Evolutionary conservation across 108 stramenopile genomes (phyloP).

Genomic region (Ochromonas danica): DNA sequence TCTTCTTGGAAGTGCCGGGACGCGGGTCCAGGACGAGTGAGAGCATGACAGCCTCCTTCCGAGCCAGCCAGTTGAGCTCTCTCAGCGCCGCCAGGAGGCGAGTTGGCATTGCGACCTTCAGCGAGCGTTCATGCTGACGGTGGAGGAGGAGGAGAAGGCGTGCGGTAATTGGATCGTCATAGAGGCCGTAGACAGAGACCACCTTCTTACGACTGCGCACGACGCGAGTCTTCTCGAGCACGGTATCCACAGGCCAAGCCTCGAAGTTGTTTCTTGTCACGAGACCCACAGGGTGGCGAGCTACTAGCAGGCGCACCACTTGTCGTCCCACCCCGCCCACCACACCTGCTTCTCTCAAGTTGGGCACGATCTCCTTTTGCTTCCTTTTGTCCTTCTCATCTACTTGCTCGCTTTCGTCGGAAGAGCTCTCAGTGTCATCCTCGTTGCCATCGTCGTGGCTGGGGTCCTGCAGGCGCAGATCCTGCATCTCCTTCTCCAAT

Average conservation of each 20-base stretch:
- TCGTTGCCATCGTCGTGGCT: conserved; percentile 1
- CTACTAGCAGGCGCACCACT: not conserved
- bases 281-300: not conserved
- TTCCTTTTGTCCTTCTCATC: too few species aligned
- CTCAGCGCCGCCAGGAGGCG: too few species aligned
- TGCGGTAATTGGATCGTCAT: conserved; percentile 9
- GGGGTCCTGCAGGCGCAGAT: too few species aligned
- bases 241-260: not conserved
- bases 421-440: not conserved
- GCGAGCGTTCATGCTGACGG: too few species aligned
- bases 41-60: not conserved
- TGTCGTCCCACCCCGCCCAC: too few species aligned
- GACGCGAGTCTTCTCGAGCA: not conserved
- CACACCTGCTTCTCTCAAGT: too few species aligned
- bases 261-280: not conserved
- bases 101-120: too few species aligned
- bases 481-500: too few species aligned
- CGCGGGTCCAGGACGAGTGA: not conserved
- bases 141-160: not conserved
- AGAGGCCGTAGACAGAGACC: not conserved
- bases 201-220: not conserved
- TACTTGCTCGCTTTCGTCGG: too few species aligned
- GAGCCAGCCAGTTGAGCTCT: not conserved
- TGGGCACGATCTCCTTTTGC: too few species aligned
- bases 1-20: too few species aligned